Percentiles rank a stretch among this genome's conserved stretches.
Evolutionary conservation across 371 early-diverging fungal genomes (phyloP).

Genomic region (Lichtheimia hyalospora): DNA sequence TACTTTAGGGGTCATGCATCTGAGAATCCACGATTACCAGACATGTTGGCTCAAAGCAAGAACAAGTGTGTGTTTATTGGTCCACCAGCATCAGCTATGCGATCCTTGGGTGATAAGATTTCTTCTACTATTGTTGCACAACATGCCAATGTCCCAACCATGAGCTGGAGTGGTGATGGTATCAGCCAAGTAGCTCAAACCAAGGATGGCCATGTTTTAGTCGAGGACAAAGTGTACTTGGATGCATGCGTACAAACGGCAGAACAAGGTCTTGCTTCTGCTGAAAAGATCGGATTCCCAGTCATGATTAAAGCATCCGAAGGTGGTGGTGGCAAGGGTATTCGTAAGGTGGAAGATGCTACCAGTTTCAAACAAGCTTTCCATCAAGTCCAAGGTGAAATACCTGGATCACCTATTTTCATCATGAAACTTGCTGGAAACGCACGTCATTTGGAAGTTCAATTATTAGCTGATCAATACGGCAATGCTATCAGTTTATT

Average conservation of each 20-base stretch:
- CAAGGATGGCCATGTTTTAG: slow-evolving; percentile 73
- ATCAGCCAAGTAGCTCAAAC: slow-evolving; percentile 68
- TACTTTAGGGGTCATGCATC: slow-evolving; percentile 96
- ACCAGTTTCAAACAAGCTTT: slow-evolving; percentile 79
- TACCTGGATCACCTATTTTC: slow-evolving; percentile 96
- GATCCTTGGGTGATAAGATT: slow-evolving; percentile 97
- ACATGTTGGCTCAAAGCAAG: slow-evolving; percentile 79
- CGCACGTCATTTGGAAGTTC: slow-evolving; percentile 98
- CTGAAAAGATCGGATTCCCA: slow-evolving; percentile 92
- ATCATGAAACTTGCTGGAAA: slow-evolving; percentile 95
- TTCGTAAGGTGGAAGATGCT: slow-evolving; percentile 83
- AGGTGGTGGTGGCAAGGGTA: slow-evolving; percentile 99
- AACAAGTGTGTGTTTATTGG: slow-evolving; percentile 94
- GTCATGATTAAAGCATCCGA: slow-evolving; percentile 99
- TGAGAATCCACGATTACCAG: slow-evolving; percentile 96
- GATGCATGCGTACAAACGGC: slow-evolving; percentile 78
- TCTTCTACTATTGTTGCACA: slow-evolving; percentile 98
- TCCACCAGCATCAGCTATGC: slow-evolving; percentile 97
- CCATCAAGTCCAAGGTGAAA: slow-evolving; percentile 89
- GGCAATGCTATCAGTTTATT: slow-evolving; percentile 98
- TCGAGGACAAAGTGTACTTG: slow-evolving; percentile 79
- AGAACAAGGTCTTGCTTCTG: slow-evolving; percentile 78
- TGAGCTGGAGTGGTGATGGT: slow-evolving; percentile 94
- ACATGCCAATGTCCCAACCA: slow-evolving; percentile 92
- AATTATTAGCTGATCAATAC: slow-evolving; percentile 95